phyloP scores from a whole-genome alignment of 2,329 filamentous ascomycete genomes.

The Atkinsonella texensis region DNA sequence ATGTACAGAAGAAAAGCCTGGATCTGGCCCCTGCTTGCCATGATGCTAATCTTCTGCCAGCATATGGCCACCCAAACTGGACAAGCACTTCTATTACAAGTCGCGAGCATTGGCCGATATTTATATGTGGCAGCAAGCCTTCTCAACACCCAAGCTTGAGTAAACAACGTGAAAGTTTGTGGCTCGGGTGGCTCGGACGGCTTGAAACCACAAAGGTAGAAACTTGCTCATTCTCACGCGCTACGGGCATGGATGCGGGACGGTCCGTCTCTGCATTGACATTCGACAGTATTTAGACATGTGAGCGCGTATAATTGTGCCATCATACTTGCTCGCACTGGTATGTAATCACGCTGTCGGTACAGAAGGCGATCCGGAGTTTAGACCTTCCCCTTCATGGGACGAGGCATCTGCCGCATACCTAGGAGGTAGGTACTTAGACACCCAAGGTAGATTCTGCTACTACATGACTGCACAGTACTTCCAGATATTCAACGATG shows the following conservation, averaged over 20 bases:
- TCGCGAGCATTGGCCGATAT: background rate
- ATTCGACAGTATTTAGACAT: background rate
- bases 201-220: conserved; percentile 3
- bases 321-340: background rate
- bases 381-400: too few species aligned
- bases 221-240: conserved; percentile 24
- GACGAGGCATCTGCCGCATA: too few species aligned
- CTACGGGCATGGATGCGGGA: background rate
- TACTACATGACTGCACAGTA: too few species aligned
- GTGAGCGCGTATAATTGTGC: background rate
- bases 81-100: background rate
- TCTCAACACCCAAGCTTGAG: background rate
- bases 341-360: background rate
- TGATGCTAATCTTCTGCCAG: conserved; percentile 14
- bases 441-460: too few species aligned
- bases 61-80: background rate
- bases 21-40: conserved; percentile 16
- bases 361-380: too few species aligned
- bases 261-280: background rate
- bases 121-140: background rate
- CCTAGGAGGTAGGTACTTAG: too few species aligned
- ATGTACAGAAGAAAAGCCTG: conserved; percentile 6
- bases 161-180: background rate
- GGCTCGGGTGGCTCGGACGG: background rate
- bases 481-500: too few species aligned